A percentile compares a stretch with the other conserved stretches of the same genome.
Evolutionary conservation across 1,284 basidiomycete species (phyloP).

Genomic region (Austroboletus novae-zelandiae): DNA sequence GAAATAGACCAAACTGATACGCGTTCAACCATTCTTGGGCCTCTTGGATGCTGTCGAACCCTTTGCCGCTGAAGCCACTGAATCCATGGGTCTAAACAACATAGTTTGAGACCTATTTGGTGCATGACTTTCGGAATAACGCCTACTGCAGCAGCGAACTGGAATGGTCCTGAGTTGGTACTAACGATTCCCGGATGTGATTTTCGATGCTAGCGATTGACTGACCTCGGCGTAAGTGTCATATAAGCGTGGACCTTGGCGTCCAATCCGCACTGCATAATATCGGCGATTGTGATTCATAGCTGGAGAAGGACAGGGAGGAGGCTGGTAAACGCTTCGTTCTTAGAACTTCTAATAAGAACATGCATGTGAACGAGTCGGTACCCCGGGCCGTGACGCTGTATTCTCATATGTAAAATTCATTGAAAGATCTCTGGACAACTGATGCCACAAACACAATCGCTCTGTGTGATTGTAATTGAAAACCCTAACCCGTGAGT

Average conservation of each 20-base stretch:
- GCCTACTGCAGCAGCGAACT: conserved; percentile 30
- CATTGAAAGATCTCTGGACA: too few species aligned
- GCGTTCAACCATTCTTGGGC: conserved; percentile 28
- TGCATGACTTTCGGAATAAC: not conserved
- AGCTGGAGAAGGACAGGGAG: not conserved
- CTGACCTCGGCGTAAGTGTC: conserved; percentile 27
- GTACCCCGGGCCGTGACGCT: too few species aligned
- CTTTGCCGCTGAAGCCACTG: conserved; percentile 33
- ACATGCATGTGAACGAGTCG: conserved; percentile 8
- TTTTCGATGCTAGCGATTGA: not conserved
- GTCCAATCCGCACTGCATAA: conserved; percentile 36
- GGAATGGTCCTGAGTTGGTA: not conserved
- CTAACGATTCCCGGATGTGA: not conserved
- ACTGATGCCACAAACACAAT: too few species aligned
- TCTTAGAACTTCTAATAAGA: not conserved
- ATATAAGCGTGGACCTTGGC: conserved; percentile 34
- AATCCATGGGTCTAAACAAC: conserved; percentile 27
- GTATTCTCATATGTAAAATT: too few species aligned
- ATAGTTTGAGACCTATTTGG: not conserved
- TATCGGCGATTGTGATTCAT: conserved; percentile 27
- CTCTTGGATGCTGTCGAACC: conserved; percentile 32
- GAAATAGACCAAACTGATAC: conserved; percentile 11
- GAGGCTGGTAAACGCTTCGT: not conserved
- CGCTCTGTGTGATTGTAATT: too few species aligned
- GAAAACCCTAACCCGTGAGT: too few species aligned